These are phyloP conservation scores for Pythium guiyangense DNA, from an alignment of 352 stramenopile genomes.

Conservation along the genomic window DNA sequence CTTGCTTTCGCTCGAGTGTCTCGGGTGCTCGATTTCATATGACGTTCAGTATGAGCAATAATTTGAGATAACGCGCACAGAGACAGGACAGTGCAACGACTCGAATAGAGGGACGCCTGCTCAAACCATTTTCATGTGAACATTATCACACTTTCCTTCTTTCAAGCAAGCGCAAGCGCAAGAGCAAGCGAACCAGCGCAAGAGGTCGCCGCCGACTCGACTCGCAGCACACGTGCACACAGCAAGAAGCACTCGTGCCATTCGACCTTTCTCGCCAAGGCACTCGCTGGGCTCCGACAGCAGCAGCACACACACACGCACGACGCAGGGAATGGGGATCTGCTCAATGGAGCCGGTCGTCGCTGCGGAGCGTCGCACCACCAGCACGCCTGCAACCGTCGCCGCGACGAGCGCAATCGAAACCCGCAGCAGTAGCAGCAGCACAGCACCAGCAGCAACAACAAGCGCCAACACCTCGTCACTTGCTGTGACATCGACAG, in stretches of 20 bases:
- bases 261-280: background rate
- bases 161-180: too few species aligned
- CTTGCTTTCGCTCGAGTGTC: too few species aligned
- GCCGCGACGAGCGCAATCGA: background rate
- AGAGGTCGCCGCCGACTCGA: background rate
- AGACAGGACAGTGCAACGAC: background rate
- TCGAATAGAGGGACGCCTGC: too few species aligned
- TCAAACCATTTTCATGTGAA: too few species aligned
- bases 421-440: background rate
- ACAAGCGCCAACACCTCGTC: background rate
- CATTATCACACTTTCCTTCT: too few species aligned
- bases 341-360: background rate
- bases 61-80: background rate
- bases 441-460: background rate
- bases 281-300: background rate
- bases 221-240: background rate
- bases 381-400: background rate
- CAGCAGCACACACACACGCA: background rate
- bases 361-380: background rate
- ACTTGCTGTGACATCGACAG: background rate
- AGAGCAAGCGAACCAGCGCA: background rate
- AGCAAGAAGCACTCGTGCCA: background rate
- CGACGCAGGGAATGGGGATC: background rate
- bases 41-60: background rate
- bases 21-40: background rate